Conservation (phyloP, 768 basidiomycete species). For the Termitomyces sp. region DNA sequence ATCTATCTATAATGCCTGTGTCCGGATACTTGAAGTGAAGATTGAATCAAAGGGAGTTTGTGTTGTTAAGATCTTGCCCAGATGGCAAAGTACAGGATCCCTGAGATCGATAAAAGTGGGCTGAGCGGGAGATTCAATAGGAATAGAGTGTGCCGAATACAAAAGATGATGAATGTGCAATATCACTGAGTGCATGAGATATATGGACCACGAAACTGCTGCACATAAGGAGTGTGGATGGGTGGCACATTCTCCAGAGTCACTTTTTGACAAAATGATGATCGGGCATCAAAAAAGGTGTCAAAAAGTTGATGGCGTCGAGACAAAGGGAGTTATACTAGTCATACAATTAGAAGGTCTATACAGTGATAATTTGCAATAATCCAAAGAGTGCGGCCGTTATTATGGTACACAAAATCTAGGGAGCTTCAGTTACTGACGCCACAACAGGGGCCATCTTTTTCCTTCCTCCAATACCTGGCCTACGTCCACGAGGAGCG, state of each 20-base stretch:
- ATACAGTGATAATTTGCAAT: background rate
- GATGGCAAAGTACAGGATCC: background rate
- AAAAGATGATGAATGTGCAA: conserved; percentile 2
- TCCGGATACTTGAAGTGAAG: background rate
- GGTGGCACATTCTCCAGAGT: conserved; percentile 3
- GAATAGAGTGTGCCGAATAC: conserved; percentile 9
- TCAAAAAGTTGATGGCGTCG: background rate
- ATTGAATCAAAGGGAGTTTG: background rate
- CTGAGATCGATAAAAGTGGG: conserved; percentile 1
- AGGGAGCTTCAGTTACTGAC: background rate
- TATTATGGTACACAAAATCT: conserved; percentile 1
- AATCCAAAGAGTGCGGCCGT: background rate
- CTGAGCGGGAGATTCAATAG: conserved; percentile 6
- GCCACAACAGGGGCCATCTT: conserved; percentile 16
- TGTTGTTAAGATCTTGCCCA: background rate
- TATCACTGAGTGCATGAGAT: conserved; percentile 15
- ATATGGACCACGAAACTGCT: conserved; percentile 11
- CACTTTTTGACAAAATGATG: conserved; percentile 9
- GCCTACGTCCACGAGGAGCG: conserved; percentile 33
- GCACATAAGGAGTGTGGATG: conserved; percentile 12
- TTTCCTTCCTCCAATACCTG: conserved; percentile 28
- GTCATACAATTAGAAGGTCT: background rate
- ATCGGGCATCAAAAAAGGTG: conserved; percentile 9
- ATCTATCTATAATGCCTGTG: conserved; percentile 4
- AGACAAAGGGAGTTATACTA: background rate